Base-by-base conservation (phyloP, 2,329 filamentous ascomycete genomes). In the Claviceps sp. region DNA sequence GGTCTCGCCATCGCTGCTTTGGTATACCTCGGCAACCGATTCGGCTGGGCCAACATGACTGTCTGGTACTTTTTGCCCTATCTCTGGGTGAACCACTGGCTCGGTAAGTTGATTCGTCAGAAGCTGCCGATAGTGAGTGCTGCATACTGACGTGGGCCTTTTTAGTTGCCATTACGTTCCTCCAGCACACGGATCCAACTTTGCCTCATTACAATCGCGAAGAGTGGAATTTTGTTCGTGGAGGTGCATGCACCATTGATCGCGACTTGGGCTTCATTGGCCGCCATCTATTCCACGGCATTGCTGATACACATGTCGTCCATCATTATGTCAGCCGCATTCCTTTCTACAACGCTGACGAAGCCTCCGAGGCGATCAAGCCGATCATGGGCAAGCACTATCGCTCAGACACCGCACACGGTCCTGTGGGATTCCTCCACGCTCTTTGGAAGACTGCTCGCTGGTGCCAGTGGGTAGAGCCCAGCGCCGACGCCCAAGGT, bases 61-160 rank as follows among this genome's bases (percentile, higher is more conserved):
- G 85, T 98, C 57, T 97, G 93, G 91, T 98, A 98, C 73, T 82
- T 90, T 64, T 65, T 94, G 54, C 93, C 93, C 38, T 98, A 97
- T 69, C 77, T 96, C 55, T 96, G 91, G 91, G 90, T 96, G 52
- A 95, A 97, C 80, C 89, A 96, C 81, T 97, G 91, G 91, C 85
- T 97, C 52, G 87, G 88, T 93, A 82, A 78, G 86, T 78, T 26
- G 47, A 30, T 4, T 11, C 13, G 4, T 30, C 45, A 7, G 8
- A 5, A 16, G 30, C 13, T 14, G 16, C 20, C 18, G 24, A 16
- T n/a, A 18, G 6, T n/a, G 2, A n/a, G 38, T 8, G 8, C 20
- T 42, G 40, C 3, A 4, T 42, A 43, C 41, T 43, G 41, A 43
- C 41, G 26, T 30, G 26, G 8, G 14, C n/a, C n/a, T 22, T 52